phyloP scores from a whole-genome alignment of 352 stramenopile genomes.

The Peronospora belbahrii region DNA sequence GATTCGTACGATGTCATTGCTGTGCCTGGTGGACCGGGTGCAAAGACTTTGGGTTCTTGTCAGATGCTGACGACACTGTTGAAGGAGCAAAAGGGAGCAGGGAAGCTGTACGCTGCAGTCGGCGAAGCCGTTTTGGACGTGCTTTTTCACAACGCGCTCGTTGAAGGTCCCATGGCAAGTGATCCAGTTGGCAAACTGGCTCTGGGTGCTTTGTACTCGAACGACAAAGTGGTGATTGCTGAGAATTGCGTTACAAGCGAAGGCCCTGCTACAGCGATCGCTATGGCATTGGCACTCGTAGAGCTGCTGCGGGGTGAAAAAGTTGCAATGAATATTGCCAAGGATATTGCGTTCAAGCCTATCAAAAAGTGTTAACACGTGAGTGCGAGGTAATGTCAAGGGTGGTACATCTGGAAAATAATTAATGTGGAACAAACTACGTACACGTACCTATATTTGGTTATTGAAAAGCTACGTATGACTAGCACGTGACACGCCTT shows the following conservation, averaged over 20 bases:
- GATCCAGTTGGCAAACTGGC: conserved; percentile 27
- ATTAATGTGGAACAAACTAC: no score
- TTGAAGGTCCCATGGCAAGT: conserved; percentile 40
- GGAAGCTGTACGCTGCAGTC: conserved; percentile 46
- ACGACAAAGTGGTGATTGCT: conserved; percentile 44
- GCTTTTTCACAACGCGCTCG: conserved; percentile 41
- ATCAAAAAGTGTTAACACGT: conserved; percentile 23
- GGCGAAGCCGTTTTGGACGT: conserved; percentile 48
- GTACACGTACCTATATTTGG: no score
- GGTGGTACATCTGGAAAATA: no score
- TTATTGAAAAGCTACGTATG: no score
- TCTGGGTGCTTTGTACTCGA: conserved; percentile 42
- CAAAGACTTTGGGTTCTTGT: conserved; percentile 40
- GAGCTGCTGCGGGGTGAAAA: conserved; percentile 51
- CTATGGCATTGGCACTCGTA: conserved; percentile 46
- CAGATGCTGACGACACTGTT: conserved; percentile 36
- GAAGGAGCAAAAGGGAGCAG: conserved; percentile 40
- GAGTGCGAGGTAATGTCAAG: no score
- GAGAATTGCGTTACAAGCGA: conserved; percentile 65
- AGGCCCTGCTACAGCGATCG: conserved; percentile 47
- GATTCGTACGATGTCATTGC: conserved; percentile 57
- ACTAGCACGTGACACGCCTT: no score
- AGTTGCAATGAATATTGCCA: conserved; percentile 21
- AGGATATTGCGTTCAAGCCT: conserved; percentile 26
- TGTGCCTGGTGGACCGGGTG: conserved; percentile 48